phyloP scores from a whole-genome alignment of 176 grass and related monocot genomes.

The Puccinellia tenuiflora region DNA sequence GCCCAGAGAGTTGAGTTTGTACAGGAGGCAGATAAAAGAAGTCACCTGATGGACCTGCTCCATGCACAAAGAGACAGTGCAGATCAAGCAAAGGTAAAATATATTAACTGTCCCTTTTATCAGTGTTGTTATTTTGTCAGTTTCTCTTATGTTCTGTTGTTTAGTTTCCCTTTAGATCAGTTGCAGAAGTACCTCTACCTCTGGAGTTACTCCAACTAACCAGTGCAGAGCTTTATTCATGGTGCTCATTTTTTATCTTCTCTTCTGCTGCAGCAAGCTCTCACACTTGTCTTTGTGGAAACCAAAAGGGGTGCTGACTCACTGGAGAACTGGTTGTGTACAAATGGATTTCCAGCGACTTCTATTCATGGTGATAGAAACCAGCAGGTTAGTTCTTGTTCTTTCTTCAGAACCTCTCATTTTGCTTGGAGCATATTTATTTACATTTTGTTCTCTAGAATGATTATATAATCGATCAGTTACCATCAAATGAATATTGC shows the following conservation, averaged over 20 bases:
- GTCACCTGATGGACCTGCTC: slow-evolving; percentile 93
- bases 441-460: not conserved
- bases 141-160: not conserved
- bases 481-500: not conserved
- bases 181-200: not conserved
- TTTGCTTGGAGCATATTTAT: slow-evolving; percentile 3
- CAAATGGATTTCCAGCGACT: slow-evolving; percentile 93
- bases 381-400: slow-evolving; percentile 66
- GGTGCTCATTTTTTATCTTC: slow-evolving; percentile 2
- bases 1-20: slow-evolving; percentile 90
- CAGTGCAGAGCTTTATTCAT: not conserved
- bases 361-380: slow-evolving; percentile 99
- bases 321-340: slow-evolving; percentile 86
- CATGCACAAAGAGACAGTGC: slow-evolving; percentile 85
- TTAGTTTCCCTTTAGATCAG: not conserved
- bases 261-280: slow-evolving; percentile 50
- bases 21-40: slow-evolving; percentile 92
- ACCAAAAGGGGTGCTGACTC: slow-evolving; percentile 96
- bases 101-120: not conserved
- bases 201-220: not conserved
- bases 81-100: slow-evolving; percentile 57
- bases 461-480: not conserved
- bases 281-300: slow-evolving; percentile 97
- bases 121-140: not conserved
- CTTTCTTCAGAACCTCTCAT: not conserved